phyloP scores from a whole-genome alignment of 164 flowering plant species.

The Amborella trichopoda region DNA sequence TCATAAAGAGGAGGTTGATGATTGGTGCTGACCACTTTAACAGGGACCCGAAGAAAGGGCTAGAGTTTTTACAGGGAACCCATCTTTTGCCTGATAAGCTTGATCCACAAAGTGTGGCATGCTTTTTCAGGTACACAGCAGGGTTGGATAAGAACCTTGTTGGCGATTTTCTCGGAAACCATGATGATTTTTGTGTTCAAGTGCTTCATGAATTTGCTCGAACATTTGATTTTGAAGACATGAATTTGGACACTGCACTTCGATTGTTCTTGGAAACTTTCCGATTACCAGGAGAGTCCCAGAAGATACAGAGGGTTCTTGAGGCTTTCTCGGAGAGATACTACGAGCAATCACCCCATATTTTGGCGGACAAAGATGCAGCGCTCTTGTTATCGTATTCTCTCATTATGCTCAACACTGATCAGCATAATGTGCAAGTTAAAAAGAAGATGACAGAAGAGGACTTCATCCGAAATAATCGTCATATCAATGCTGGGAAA shows the following conservation, averaged over 20 bases:
- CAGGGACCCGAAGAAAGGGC: constrained; percentile 30
- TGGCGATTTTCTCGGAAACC: constrained; percentile 32
- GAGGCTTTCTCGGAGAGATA: constrained; percentile 41
- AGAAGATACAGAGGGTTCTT: constrained; percentile 32
- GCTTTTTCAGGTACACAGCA: constrained; percentile 31
- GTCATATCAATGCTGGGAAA: constrained; percentile 29
- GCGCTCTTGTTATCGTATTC: constrained; percentile 32
- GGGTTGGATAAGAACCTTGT: constrained; percentile 33
- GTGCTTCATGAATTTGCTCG: constrained; percentile 33
- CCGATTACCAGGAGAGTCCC: constrained; percentile 34
- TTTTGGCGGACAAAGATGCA: constrained; percentile 32
- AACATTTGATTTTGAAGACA: constrained; percentile 31
- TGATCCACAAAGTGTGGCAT: constrained; percentile 31
- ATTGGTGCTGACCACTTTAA: constrained; percentile 29
- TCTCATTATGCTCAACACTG: constrained; percentile 36
- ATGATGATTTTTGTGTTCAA: constrained; percentile 29
- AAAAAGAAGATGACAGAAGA: constrained; percentile 45
- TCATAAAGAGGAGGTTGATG: constrained; percentile 23
- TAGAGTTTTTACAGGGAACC: constrained; percentile 26
- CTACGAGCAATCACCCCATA: constrained; percentile 31
- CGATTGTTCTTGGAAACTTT: constrained; percentile 34
- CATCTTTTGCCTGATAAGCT: constrained; percentile 30
- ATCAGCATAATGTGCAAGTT: constrained; percentile 34
- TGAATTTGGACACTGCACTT: constrained; percentile 31
- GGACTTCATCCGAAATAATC: constrained; percentile 31